These are phyloP conservation scores for Penicillium atrosanguineum DNA, from an alignment of 495 filamentous ascomycete genomes.

Conservation along the genomic window DNA sequence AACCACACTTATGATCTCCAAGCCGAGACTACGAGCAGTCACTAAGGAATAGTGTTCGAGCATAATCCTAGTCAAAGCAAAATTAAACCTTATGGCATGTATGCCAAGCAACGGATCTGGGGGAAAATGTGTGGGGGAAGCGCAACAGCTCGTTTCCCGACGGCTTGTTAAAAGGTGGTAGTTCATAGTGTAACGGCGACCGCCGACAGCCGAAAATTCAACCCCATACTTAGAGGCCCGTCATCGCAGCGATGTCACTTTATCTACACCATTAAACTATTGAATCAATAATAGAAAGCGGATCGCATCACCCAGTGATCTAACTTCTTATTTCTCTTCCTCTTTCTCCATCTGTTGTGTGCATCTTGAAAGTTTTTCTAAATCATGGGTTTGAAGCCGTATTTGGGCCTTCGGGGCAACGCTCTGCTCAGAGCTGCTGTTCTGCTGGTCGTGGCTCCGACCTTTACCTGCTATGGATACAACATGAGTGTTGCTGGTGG, in stretches of 20 bases:
- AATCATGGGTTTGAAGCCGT: slow-evolving; percentile 24
- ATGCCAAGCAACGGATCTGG: slow-evolving; percentile 6
- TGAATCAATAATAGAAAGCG: not conserved
- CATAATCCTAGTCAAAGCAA: not conserved
- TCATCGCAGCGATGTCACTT: not conserved
- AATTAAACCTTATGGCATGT: slow-evolving; percentile 16
- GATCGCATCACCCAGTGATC: not conserved
- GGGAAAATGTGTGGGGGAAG: not conserved
- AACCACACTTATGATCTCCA: not conserved
- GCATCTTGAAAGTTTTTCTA: slow-evolving; percentile 1
- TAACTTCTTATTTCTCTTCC: not conserved
- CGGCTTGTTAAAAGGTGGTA: not conserved
- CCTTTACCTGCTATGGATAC: slow-evolving; percentile 52
- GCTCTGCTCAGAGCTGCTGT: slow-evolving; percentile 34
- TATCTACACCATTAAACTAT: not conserved
- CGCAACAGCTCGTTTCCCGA: not conserved
- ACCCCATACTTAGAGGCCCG: not conserved
- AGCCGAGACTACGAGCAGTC: not conserved
- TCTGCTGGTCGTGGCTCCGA: slow-evolving; percentile 40
- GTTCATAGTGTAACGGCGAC: slow-evolving; percentile 7
- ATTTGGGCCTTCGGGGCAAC: slow-evolving; percentile 36
- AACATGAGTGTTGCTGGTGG: slow-evolving; percentile 49
- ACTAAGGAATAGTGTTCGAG: not conserved
- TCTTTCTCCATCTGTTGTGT: not conserved
- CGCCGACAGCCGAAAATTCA: slow-evolving; percentile 10